Evolutionary conservation across 1,284 basidiomycete species (phyloP), one percentile per base, ranked within the genome.

Genomic region (Ceratobasidium sp.): DNA sequence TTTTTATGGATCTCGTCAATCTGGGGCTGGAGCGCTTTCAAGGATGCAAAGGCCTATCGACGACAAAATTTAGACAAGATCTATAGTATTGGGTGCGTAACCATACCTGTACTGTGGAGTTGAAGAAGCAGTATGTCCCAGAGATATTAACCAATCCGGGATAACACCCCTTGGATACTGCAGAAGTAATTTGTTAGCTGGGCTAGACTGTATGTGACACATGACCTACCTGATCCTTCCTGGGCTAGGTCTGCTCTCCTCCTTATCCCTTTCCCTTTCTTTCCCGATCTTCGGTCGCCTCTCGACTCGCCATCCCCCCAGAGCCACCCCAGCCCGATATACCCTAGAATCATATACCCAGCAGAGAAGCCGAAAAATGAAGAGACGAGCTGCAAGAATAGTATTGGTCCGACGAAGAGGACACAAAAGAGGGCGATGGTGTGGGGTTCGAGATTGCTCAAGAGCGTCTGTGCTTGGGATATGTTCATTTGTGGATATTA

Each of bases 111-210:
- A 97, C 83, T 2, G 94, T 95, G 14, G 94, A 94, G 81, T 98
- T 96, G 89, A 97, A 92, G 84, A 96, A 98, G 80, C 95, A 97
- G 77, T 96, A 92, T 65, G 94, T 96, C 9, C 95, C 95, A n/a
- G 93, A 94, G 46, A 95, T 90, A 80, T 98, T 97, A 79, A 96
- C 91, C 73, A 97, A 89, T 1, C 94, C 95, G 5, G 93, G 91
- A 82, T 93, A 96, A 79, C 89, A 87, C 8, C 68, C 68, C 56
- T 31, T 85, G 84, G 24, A 71, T 34, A 71, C 68, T 71, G 11
- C 24, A 1, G 1, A 48, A 31, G 27, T 39, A 39, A 31, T 11
- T 62, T n/a, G 22, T 59, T 51, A 66, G 31, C 46, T 39, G 29
- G 34, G 53, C 41, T 48, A 65, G 49, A 56, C 34, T 31, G 39